Percentiles rank a stretch among this genome's conserved stretches.
Evolutionary conservation across 495 filamentous ascomycete genomes (phyloP).

Genomic region (Staphylotrichum tortipilum): DNA sequence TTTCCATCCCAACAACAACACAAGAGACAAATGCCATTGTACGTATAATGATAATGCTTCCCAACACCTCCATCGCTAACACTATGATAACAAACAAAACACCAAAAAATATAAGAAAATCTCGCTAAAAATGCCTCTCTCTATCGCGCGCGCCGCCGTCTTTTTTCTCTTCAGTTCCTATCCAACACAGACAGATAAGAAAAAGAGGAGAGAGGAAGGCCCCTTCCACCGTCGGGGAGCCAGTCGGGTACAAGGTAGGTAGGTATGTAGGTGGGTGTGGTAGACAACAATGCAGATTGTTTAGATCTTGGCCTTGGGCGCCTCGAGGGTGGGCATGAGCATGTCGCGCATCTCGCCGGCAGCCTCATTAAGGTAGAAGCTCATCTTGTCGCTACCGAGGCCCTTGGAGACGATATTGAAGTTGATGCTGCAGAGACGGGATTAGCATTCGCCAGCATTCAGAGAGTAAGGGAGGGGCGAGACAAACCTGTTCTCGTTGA

Average conservation of each 20-base stretch:
- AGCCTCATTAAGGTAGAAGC: slow-evolving; percentile 87
- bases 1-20: too few relatives aligned
- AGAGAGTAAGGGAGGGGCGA: background rate
- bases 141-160: too few relatives aligned
- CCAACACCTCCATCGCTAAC: too few relatives aligned
- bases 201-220: too few relatives aligned
- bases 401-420: slow-evolving; percentile 98
- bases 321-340: slow-evolving; percentile 70
- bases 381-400: slow-evolving; percentile 84
- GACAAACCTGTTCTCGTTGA: slow-evolving; percentile 80
- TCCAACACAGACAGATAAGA: too few relatives aligned
- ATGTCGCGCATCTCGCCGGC: slow-evolving; percentile 84
- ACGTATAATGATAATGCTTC: too few relatives aligned
- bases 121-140: too few relatives aligned
- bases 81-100: background rate
- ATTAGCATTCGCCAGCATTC: background rate
- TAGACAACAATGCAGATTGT: too few relatives aligned
- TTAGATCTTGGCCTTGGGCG: slow-evolving; percentile 86
- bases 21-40: too few relatives aligned
- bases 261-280: background rate
- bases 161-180: too few relatives aligned
- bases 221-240: too few relatives aligned
- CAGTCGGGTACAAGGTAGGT: background rate
- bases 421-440: slow-evolving; percentile 57
- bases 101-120: background rate